Conservation (phyloP, 768 basidiomycete genomes). For the Russula sp. region DNA sequence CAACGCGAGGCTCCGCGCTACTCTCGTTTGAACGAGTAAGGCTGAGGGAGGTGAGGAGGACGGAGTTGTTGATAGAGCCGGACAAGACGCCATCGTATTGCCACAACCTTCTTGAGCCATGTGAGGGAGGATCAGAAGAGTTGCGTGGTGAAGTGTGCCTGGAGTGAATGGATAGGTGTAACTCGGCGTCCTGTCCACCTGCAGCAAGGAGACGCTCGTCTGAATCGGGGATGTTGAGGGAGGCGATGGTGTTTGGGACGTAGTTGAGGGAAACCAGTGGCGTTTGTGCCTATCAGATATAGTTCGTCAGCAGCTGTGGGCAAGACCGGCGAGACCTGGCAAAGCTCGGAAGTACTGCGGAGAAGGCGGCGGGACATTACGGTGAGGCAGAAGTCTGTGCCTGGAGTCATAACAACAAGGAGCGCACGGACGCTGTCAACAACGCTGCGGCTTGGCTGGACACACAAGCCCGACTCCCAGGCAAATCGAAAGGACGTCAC, state of each 20-base stretch:
- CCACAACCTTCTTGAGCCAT: slow-evolving; percentile 43
- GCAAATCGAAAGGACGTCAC: too few relatives aligned
- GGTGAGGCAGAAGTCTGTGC: not conserved
- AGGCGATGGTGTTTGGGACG: slow-evolving; percentile 60
- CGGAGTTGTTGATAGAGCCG: slow-evolving; percentile 82
- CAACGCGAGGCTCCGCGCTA: slow-evolving; percentile 70
- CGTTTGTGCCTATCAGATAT: slow-evolving; percentile 38
- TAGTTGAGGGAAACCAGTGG: slow-evolving; percentile 55
- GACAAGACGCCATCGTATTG: slow-evolving; percentile 51
- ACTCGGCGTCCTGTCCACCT: slow-evolving; percentile 70
- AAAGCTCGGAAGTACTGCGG: slow-evolving; percentile 9
- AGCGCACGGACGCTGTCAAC: not conserved
- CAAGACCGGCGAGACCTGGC: not conserved
- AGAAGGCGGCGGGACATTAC: slow-evolving; percentile 3
- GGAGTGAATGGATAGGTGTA: slow-evolving; percentile 57
- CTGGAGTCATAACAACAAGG: not conserved
- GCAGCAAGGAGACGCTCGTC: slow-evolving; percentile 66
- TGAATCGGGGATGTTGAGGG: slow-evolving; percentile 49
- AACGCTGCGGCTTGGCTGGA: not conserved
- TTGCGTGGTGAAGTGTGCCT: slow-evolving; percentile 21
- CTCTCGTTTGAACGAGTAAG: slow-evolving; percentile 59
- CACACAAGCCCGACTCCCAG: not conserved
- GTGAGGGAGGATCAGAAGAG: slow-evolving; percentile 4
- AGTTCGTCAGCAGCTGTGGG: slow-evolving; percentile 4
- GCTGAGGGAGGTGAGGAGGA: slow-evolving; percentile 61